phyloP scores from a whole-genome alignment of 1,284 basidiomycete species.

The Coniferiporia weirii region DNA sequence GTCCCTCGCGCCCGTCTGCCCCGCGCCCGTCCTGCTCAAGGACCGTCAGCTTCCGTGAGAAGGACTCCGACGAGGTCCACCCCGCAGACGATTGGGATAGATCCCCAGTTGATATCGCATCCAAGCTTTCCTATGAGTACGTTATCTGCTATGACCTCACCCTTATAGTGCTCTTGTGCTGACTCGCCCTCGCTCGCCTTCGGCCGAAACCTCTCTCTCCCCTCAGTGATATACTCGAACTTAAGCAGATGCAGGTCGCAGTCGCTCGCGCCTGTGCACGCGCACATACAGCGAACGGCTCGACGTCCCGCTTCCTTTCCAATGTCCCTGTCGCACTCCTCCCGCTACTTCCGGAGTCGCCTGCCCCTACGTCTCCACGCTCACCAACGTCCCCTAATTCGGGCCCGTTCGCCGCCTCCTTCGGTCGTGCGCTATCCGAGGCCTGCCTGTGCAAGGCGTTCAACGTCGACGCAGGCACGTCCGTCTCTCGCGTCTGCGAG shows the following conservation, averaged over 20 bases:
- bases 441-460: constrained; percentile 9
- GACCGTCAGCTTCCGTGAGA: constrained; percentile 48
- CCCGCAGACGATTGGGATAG: constrained; percentile 69
- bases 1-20: not conserved
- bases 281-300: constrained; percentile 34
- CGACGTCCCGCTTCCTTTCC: constrained; percentile 36
- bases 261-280: constrained; percentile 46
- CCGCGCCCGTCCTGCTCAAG: not conserved
- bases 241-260: constrained; percentile 55
- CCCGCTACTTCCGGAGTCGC: constrained; percentile 36
- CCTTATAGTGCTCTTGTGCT: not conserved
- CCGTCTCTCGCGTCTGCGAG: not conserved
- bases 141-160: constrained; percentile 22
- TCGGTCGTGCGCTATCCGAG: constrained; percentile 1
- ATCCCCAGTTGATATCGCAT: constrained; percentile 47
- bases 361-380: constrained; percentile 10
- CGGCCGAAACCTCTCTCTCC: constrained; percentile 1
- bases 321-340: constrained; percentile 50
- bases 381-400: constrained; percentile 19
- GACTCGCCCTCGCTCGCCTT: not conserved
- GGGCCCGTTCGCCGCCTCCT: not conserved
- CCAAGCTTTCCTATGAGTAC: constrained; percentile 48
- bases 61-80: constrained; percentile 49
- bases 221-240: constrained; percentile 55
- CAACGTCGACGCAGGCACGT: constrained; percentile 9